These are phyloP conservation scores for Sambucus nigra DNA, from an alignment of 129 eudicot species.

Conservation along the genomic window DNA sequence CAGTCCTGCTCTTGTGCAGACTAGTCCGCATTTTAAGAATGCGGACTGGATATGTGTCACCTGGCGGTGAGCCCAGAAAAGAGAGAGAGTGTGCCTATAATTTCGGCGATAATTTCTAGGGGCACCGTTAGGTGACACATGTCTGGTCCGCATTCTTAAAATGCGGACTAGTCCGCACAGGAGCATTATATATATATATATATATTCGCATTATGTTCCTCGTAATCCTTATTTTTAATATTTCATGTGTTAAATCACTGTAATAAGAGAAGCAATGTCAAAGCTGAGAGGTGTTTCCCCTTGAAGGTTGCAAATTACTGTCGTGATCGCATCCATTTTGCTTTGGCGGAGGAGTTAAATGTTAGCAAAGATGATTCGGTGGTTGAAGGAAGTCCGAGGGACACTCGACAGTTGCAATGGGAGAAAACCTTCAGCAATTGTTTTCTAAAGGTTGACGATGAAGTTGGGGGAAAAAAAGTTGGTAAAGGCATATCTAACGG, in stretches of 20 bases:
- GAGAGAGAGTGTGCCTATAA: too few species aligned
- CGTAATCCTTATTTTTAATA: not conserved
- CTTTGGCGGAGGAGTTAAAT: slow-evolving; percentile 54
- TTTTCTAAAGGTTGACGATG: slow-evolving; percentile 66
- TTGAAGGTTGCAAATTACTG: slow-evolving; percentile 76
- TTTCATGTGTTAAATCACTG: not conserved
- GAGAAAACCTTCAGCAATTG: slow-evolving; percentile 53
- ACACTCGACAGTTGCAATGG: slow-evolving; percentile 52
- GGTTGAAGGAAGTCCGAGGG: slow-evolving; percentile 26
- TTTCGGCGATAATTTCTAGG: too few species aligned
- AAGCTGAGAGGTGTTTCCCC: not conserved
- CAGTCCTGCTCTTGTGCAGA: too few species aligned
- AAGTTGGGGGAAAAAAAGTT: slow-evolving; percentile 45
- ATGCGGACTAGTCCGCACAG: too few species aligned
- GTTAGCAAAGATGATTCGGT: slow-evolving; percentile 22
- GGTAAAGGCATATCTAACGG: slow-evolving; percentile 12
- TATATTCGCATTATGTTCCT: not conserved
- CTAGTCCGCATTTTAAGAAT: too few species aligned
- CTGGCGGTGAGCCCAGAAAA: too few species aligned
- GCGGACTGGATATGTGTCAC: too few species aligned
- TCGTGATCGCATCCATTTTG: slow-evolving; percentile 51
- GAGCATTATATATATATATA: too few species aligned
- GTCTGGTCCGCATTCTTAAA: too few species aligned
- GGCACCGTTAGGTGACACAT: too few species aligned
- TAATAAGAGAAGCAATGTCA: not conserved